phyloP scores from a whole-genome alignment of 208 protist species.

The Leishmania amazonensis region DNA sequence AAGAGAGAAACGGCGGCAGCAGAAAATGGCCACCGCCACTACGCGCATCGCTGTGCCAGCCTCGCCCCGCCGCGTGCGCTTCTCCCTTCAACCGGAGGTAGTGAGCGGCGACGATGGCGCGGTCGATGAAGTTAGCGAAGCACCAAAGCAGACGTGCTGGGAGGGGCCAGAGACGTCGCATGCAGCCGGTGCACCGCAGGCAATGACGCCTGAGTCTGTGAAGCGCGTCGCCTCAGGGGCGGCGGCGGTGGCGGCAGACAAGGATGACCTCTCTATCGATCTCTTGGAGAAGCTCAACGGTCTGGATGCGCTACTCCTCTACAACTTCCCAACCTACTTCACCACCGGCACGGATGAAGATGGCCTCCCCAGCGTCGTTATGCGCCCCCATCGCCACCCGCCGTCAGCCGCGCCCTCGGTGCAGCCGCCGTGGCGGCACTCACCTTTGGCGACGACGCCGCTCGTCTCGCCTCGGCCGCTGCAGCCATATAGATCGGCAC shows the following conservation, averaged over 20 bases:
- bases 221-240: background rate
- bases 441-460: background rate
- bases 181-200: background rate
- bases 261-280: background rate
- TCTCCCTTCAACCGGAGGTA: slow-evolving; percentile 14
- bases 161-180: background rate
- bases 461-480: background rate
- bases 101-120: background rate
- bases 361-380: slow-evolving; percentile 27
- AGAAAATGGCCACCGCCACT: too few species aligned
- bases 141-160: background rate
- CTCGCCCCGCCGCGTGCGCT: slow-evolving; percentile 12
- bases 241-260: background rate
- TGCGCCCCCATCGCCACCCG: slow-evolving; percentile 6
- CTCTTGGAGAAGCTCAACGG: slow-evolving; percentile 42
- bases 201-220: background rate
- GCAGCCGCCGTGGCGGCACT: background rate
- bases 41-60: background rate
- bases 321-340: slow-evolving; percentile 40
- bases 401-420: background rate
- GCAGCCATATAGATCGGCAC: background rate
- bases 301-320: slow-evolving; percentile 42
- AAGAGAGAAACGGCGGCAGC: background rate
- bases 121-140: background rate
- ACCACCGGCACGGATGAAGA: slow-evolving; percentile 26